Evolutionary conservation across 2,329 filamentous ascomycete species (phyloP).

Genomic region (Lachnellula willkommii): DNA sequence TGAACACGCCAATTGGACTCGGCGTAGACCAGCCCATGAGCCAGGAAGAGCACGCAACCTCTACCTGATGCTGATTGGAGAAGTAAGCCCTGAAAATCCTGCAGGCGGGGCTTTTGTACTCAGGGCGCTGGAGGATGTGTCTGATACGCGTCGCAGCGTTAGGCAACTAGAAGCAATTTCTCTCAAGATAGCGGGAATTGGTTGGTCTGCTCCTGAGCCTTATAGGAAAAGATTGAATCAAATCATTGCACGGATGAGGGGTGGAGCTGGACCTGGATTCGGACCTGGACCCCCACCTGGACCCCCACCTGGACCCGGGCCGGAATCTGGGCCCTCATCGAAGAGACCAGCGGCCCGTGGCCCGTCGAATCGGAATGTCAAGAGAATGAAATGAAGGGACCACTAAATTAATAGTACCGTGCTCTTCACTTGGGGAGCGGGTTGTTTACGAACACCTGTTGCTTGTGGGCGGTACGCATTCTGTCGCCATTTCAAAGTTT

Average conservation of each 20-base stretch:
- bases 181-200: conserved; percentile 9
- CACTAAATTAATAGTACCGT: neutral
- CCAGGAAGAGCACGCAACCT: conserved; percentile 25
- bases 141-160: conserved; percentile 20
- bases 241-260: conserved; percentile 21
- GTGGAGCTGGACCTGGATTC: conserved; percentile 2
- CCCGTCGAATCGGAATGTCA: conserved; percentile 21
- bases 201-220: conserved; percentile 19
- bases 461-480: too few species aligned
- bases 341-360: conserved; percentile 23
- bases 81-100: conserved; percentile 11
- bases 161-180: conserved; percentile 21
- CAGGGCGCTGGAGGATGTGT: conserved; percentile 23
- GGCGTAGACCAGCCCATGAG: conserved; percentile 21
- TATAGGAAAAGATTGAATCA: conserved; percentile 19
- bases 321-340: conserved; percentile 1
- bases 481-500: too few species aligned
- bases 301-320: neutral
- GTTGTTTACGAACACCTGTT: too few species aligned
- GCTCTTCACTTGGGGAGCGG: too few species aligned
- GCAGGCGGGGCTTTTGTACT: conserved; percentile 23
- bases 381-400: conserved; percentile 26
- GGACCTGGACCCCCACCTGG: neutral
- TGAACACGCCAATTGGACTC: conserved; percentile 12
- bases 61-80: conserved; percentile 26